These are phyloP conservation scores for Paratinospora sagittata DNA, from an alignment of 164 flowering plant species.

Conservation along the genomic window DNA sequence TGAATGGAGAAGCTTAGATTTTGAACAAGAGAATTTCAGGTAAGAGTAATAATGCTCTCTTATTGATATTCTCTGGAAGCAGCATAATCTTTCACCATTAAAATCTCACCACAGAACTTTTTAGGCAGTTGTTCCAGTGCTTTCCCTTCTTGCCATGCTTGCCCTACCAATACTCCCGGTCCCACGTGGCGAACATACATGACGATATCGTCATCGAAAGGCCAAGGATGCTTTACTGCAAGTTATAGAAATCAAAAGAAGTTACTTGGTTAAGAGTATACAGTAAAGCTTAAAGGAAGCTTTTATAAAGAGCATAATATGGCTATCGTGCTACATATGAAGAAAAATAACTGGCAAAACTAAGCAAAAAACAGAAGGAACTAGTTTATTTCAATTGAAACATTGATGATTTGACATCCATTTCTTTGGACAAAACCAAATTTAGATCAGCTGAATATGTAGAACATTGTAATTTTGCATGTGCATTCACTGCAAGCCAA, in stretches of 20 bases:
- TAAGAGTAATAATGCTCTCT: not conserved
- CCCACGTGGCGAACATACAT: constrained; percentile 69
- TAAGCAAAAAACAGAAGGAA: no score
- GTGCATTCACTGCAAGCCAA: no score
- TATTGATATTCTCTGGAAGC: constrained; percentile 8
- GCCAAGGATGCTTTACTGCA: constrained; percentile 73
- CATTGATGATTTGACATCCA: no score
- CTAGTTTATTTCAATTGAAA: no score
- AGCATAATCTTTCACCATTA: constrained; percentile 62
- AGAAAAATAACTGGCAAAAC: not conserved
- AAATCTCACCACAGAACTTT: constrained; percentile 57
- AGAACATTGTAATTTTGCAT: no score
- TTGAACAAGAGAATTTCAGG: no score
- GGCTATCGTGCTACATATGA: not conserved
- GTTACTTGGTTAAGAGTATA: not conserved
- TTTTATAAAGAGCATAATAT: not conserved
- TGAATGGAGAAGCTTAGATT: no score
- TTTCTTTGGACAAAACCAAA: no score
- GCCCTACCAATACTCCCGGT: constrained; percentile 73
- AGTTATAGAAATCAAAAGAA: not conserved
- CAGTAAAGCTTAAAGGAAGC: not conserved
- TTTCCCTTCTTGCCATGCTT: constrained; percentile 88
- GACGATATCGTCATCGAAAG: constrained; percentile 65
- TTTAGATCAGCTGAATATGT: no score
- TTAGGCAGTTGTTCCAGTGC: constrained; percentile 59